Base-by-base conservation (phyloP, 371 early-diverging fungal genomes). In the Mortierella sp. region DNA sequence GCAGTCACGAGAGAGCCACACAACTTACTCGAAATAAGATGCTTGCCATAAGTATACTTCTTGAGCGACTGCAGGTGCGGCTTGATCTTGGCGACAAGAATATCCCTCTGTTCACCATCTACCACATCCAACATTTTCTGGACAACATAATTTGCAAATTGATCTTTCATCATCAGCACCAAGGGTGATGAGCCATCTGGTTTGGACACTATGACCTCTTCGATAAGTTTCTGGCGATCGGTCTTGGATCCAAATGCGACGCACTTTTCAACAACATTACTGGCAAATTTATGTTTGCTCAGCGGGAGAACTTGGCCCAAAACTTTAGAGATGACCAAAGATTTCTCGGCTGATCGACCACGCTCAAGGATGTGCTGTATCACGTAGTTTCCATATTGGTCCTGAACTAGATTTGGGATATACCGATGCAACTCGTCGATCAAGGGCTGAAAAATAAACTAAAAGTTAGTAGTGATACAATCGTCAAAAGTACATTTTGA, bases 331-430 rank as follows among this genome's bases (percentile, higher is more conserved):
- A 98, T 92, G 12, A 99, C 95, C 43, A 92, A 77, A 15, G 89
- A 85, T 83, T 95, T 95, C 82, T 98, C 97, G 3, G 84, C 86
- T 4, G 93, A 89, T 72, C 94, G 93, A 57, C 99, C 98, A 56
- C 93, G 92, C 75, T 99, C 98, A 58, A 99, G 87, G 40, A 99
- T 95, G 79, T 99, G 99, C 82, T 99, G 99, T 62, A 99, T 97
- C 45, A 99, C 98, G 86, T 99, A 99, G 88, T 99, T 99, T 64
- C 99, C 99, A 75, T 99, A 99, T 85, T 99, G 99, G 82, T 99
- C 99, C 84, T 98, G 97, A 19, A 99, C 97, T 34, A 99, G 88
- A 66, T 90, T 90, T 22, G 92, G 87, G 19, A 96, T 94, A 82
- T 94, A 96, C 34, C 92, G 88, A 84, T 97, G 97, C 51, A 99